Base-by-base conservation (phyloP, 306 rosid species). In the Acacia crassicarpa region DNA sequence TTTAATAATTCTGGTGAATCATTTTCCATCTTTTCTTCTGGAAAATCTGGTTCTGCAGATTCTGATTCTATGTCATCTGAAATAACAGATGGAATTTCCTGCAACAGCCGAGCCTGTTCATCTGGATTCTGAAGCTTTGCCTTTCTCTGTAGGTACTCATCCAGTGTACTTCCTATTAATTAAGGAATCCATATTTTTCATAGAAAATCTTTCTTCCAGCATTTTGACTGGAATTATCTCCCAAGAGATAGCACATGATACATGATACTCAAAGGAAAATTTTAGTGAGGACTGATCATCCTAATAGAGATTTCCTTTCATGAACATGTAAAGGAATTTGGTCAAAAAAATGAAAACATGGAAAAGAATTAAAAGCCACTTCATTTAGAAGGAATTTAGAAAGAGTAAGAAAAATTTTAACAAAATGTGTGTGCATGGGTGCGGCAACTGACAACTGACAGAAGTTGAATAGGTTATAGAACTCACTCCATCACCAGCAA, bases 91-190 rank as follows among this genome's bases (percentile, higher is more conserved):
- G 98, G 98, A 74, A 90, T 46, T 81, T 91, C 97, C 41, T 0
- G 78, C 90, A 94, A 84, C 73, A 94, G 74, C 45, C 91, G 87
- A 44, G 85, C 83, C 78, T 88, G 97, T 82, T 94, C 97, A 16
- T 83, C 94, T 22, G 84, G 86, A 80, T 66, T 84, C 80, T 89
- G 87, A 72, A 94, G 97, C 86, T 90, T 89, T 48, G 85, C 89
- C 88, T 87, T 90, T 87, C 79, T 92, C 54, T 83, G 91, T 62
- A 94, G 83, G 83, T 91, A 91, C 78, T 91, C 93, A 56, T 63
- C 86, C 77, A 92, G 87, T 84, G 93, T 94, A 85, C 82, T 77
- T 81, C 83, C 82, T 43, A 82, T 71, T 22, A 80, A 80, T 91
- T 87, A 91, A 91, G 94, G 98, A 87, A 80, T 67, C 75, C 69